Evolutionary conservation across 345 rosid genomes (phyloP), one percentile per base, ranked within the genome.

Genomic region (Kernera saxatilis): DNA sequence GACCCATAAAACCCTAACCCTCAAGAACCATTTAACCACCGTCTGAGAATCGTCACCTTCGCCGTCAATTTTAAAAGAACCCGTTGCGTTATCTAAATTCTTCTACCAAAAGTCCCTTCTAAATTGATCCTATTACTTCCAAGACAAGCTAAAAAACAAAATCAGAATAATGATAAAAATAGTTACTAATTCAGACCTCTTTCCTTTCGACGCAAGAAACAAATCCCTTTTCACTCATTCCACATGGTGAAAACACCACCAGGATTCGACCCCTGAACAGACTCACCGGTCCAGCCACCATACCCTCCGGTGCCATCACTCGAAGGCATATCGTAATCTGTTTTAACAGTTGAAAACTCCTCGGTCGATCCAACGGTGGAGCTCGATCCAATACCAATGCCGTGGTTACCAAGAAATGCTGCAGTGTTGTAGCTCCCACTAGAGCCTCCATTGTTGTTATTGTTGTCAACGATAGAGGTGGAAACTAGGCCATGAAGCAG

Each of bases 241-340:
- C 99, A 94, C 93, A 87, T 94, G 37, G 92, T 81, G 67, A 89
- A 94, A 72, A 84, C 84, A 15, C 84, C 81, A 8, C 84, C 83
- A 14, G 91, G 84, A 79, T 86, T 91, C 26, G 95, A 73, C 26
- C 93, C 96, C 50, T 84, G 90, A 69, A 81, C 87, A 8, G 97
- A 71, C 15, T 89, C 96, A 3, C 83, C 87, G 1, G 80, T 85
- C 30, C 95, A 83, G 81, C 98, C 93, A 26, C 88, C 88, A 25
- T 88, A 91, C 5, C 82, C 88, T 2, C 79, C 86, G 3, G 81
- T 21, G 12, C 74, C 59, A 43, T 67, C 73, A 36, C 53, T 37
- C 0, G 66, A 54, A 61, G 74, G 90, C 98, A 86, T 86, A 62
- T 94, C 98, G 33, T 94, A 91, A 72, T 94, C 99, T 9, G 88